Percentiles rank a stretch among this genome's conserved stretches.
These are phyloP conservation scores for Venustampulla echinocandica DNA, from an alignment of 495 filamentous ascomycete species.

Conservation along the genomic window DNA sequence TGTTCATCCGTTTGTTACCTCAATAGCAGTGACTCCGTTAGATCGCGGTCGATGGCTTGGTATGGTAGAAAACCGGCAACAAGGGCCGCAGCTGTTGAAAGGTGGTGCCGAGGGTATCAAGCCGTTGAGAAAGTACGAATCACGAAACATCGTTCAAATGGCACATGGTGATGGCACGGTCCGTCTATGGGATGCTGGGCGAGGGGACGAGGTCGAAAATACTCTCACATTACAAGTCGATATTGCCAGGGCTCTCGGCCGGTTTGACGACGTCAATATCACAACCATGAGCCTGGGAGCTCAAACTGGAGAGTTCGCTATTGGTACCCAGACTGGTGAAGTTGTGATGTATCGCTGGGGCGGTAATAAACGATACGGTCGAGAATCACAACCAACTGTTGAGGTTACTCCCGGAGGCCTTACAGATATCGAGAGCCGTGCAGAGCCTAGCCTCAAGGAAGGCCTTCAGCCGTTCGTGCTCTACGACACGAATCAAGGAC, in stretches of 20 bases:
- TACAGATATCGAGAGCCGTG: conserved; percentile 61
- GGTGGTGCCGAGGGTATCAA: conserved; percentile 66
- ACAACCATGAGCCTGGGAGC: conserved; percentile 66
- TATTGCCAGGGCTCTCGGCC: conserved; percentile 69
- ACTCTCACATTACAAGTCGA: conserved; percentile 73
- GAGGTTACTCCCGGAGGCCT: conserved; percentile 46
- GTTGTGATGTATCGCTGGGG: conserved; percentile 84
- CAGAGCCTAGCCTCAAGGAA: conserved; percentile 72
- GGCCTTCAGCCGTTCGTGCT: conserved; percentile 75
- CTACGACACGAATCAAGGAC: conserved; percentile 71
- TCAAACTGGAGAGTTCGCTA: conserved; percentile 73
- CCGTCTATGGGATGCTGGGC: conserved; percentile 81
- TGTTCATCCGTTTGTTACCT: conserved; percentile 79
- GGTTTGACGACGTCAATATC: conserved; percentile 69
- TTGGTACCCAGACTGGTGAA: conserved; percentile 73
- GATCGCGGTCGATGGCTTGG: conserved; percentile 79
- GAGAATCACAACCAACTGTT: conserved; percentile 41
- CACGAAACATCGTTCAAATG: conserved; percentile 70
- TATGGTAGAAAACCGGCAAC: conserved; percentile 64
- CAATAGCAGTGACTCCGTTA: conserved; percentile 54
- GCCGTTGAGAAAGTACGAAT: conserved; percentile 64
- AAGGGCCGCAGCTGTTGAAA: conserved; percentile 63
- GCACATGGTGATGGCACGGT: conserved; percentile 83
- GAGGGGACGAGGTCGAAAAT: conserved; percentile 91
- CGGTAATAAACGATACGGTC: conserved; percentile 54